These are phyloP conservation scores for Thalassiosira mediterranea DNA, from an alignment of 352 stramenopile species.

Conservation along the genomic window DNA sequence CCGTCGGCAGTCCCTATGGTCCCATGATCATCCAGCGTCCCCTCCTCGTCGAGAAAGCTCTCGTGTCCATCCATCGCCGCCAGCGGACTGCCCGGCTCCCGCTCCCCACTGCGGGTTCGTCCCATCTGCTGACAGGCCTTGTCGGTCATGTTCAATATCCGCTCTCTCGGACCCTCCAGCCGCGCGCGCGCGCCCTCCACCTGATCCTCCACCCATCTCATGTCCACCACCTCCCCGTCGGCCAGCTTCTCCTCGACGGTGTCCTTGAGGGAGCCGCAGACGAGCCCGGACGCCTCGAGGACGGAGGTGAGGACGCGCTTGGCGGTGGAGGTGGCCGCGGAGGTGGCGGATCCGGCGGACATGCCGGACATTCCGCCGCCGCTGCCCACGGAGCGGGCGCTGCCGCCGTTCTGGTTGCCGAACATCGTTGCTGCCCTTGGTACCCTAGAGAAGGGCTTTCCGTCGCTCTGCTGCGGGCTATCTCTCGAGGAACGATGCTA, in stretches of 20 bases:
- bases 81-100: neutral
- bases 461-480: no score
- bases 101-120: no score
- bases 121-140: conserved; percentile 21
- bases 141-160: conserved; percentile 33
- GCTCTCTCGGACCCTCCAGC: conserved; percentile 31
- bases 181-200: conserved; percentile 35
- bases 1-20: conserved; percentile 6
- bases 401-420: no score
- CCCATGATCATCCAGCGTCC: conserved; percentile 11
- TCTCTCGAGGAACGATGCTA: no score
- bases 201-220: conserved; percentile 46
- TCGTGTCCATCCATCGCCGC: neutral
- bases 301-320: conserved; percentile 40
- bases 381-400: neutral
- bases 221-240: conserved; percentile 40
- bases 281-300: conserved; percentile 44
- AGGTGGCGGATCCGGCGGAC: no score
- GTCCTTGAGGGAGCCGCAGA: conserved; percentile 57
- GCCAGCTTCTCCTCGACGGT: conserved; percentile 37
- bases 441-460: no score
- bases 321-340: conserved; percentile 5
- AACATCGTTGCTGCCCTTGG: no score
- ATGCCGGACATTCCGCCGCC: neutral
- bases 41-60: conserved; percentile 22